Conservation (phyloP, 257 asterid genomes). For the Henckelia pumila region DNA sequence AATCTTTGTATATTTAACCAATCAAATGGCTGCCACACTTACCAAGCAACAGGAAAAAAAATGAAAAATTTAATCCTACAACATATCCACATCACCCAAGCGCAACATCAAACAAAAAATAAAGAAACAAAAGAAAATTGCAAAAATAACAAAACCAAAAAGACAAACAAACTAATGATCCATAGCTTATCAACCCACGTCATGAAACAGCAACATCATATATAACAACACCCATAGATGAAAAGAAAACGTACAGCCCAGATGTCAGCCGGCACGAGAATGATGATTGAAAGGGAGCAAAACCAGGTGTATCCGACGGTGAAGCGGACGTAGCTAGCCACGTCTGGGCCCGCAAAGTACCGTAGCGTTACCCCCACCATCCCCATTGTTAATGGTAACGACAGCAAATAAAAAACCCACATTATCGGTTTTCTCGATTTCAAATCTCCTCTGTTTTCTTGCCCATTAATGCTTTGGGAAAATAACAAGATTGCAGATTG, state of each 20-base stretch:
- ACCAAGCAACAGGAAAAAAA: neutral
- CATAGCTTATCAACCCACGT: slow-evolving; percentile 8
- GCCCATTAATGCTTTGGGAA: neutral
- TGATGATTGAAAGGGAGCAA: slow-evolving; percentile 65
- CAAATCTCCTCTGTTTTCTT: neutral
- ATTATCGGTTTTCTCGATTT: slow-evolving; percentile 22
- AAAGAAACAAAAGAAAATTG: neutral
- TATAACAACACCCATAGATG: neutral
- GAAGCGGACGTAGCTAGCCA: slow-evolving; percentile 55
- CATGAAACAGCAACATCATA: neutral
- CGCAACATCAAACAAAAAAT: neutral
- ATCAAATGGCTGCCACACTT: neutral
- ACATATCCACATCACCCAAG: neutral
- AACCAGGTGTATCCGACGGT: slow-evolving; percentile 85
- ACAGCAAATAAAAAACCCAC: slow-evolving; percentile 71
- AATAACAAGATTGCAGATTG: neutral
- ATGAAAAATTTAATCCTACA: neutral
- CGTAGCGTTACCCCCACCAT: slow-evolving; percentile 62
- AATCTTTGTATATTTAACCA: too few species aligned
- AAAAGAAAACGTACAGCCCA: slow-evolving; percentile 57
- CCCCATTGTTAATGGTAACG: slow-evolving; percentile 69
- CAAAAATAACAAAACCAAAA: too few species aligned
- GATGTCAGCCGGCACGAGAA: slow-evolving; percentile 79
- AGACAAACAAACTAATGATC: neutral
- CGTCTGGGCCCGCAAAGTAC: slow-evolving; percentile 74